Evolutionary conservation across 768 basidiomycete species (phyloP).

Genomic region (Lactifluus subvellereus): DNA sequence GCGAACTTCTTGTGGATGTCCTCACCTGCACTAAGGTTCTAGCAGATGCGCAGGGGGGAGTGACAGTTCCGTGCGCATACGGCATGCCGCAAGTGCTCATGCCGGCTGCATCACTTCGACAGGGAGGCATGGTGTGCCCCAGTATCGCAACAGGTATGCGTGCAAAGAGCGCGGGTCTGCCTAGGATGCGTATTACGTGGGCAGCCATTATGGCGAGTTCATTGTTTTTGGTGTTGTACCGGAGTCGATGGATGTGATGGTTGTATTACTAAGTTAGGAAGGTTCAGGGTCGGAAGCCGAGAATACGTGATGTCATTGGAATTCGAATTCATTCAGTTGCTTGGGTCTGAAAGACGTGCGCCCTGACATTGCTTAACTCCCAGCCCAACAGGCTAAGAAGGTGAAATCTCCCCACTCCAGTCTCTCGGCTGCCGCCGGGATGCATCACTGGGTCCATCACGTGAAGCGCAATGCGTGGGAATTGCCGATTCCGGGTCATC

Average conservation of each 20-base stretch:
- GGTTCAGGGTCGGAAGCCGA: not conserved
- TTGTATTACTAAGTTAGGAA: not conserved
- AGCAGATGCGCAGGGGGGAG: conserved; percentile 38
- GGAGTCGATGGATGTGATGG: conserved; percentile 11
- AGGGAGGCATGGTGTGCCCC: conserved; percentile 26
- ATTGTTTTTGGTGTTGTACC: conserved; percentile 13
- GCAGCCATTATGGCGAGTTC: conserved; percentile 10
- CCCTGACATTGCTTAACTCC: too few relatives aligned
- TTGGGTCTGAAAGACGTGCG: too few relatives aligned
- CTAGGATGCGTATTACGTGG: conserved; percentile 13
- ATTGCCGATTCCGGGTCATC: too few relatives aligned
- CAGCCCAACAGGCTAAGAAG: too few relatives aligned
- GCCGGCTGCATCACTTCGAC: conserved; percentile 30
- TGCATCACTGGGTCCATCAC: too few relatives aligned
- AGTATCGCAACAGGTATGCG: conserved; percentile 20
- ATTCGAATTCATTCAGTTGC: too few relatives aligned
- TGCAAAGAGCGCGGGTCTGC: conserved; percentile 15
- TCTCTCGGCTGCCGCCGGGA: too few relatives aligned
- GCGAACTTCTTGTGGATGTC: conserved; percentile 46
- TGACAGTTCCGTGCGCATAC: conserved; percentile 34
- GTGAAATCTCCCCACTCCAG: too few relatives aligned
- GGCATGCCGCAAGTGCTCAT: conserved; percentile 46
- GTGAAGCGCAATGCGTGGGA: too few relatives aligned
- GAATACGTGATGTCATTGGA: too few relatives aligned
- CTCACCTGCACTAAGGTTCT: conserved; percentile 41